phyloP scores from a whole-genome alignment of 2,329 filamentous ascomycete species.

The Elsinoe australis region DNA sequence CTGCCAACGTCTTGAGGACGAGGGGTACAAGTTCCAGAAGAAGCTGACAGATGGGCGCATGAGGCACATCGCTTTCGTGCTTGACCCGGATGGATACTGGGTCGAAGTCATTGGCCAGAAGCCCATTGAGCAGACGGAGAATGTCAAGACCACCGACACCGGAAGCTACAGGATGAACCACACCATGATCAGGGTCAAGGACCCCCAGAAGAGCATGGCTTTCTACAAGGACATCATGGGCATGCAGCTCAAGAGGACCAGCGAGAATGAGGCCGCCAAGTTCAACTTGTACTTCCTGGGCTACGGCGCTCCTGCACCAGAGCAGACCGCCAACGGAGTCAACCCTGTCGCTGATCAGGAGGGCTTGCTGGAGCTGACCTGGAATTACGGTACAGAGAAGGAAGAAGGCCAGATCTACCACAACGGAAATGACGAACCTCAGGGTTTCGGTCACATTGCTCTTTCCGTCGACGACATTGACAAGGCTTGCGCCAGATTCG shows the following conservation, averaged over 20 bases:
- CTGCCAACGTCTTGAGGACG: slow-evolving; percentile 81
- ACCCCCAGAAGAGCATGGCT: slow-evolving; percentile 39
- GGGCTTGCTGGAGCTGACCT: slow-evolving; percentile 83
- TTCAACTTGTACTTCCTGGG: slow-evolving; percentile 94
- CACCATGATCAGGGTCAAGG: slow-evolving; percentile 90
- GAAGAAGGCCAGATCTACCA: slow-evolving; percentile 80
- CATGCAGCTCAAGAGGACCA: slow-evolving; percentile 71
- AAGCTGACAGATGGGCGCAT: slow-evolving; percentile 82
- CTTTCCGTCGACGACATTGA: slow-evolving; percentile 83
- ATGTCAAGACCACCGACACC: slow-evolving; percentile 63
- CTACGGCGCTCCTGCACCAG: slow-evolving; percentile 50
- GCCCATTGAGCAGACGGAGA: slow-evolving; percentile 62
- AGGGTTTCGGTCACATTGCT: slow-evolving; percentile 91
- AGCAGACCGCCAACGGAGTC: slow-evolving; percentile 47
- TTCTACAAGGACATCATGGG: slow-evolving; percentile 70
- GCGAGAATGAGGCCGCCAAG: slow-evolving; percentile 59
- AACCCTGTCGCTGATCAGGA: slow-evolving; percentile 62
- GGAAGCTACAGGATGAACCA: slow-evolving; percentile 58
- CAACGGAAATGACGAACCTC: slow-evolving; percentile 81
- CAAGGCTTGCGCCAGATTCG: slow-evolving; percentile 77
- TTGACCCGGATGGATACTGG: slow-evolving; percentile 50
- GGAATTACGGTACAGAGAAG: slow-evolving; percentile 77
- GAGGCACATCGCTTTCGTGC: slow-evolving; percentile 78
- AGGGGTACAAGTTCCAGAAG: slow-evolving; percentile 92
- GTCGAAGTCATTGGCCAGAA: slow-evolving; percentile 75